A percentile compares a stretch with the other conserved stretches of the same genome.
These are phyloP conservation scores for Rubus idaeus DNA, from an alignment of 306 rosid genomes.

Conservation along the genomic window DNA sequence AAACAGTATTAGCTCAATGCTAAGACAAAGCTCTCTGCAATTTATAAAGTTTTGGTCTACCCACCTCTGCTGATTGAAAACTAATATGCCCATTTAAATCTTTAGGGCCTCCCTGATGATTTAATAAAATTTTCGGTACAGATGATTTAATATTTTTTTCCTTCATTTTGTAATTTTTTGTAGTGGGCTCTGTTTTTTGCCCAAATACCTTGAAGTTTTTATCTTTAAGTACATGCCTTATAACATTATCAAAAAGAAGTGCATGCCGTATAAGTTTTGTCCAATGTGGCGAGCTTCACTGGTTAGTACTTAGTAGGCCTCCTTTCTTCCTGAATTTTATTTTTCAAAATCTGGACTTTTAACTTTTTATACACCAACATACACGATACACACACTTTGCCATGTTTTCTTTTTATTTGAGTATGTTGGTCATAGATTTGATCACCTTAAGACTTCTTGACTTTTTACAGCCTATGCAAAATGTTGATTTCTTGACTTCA, in stretches of 20 bases:
- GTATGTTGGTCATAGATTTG: no score
- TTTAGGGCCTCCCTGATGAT: slow-evolving; percentile 3
- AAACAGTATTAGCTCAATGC: slow-evolving; percentile 27
- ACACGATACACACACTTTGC: no score
- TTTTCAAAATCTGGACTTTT: background rate
- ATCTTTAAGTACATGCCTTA: background rate
- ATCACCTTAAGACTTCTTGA: no score
- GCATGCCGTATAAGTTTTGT: background rate
- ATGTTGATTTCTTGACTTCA: no score
- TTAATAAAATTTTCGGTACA: background rate
- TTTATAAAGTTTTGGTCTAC: slow-evolving; percentile 12
- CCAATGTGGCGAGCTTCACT: background rate
- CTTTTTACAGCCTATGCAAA: no score
- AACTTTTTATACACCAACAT: no score
- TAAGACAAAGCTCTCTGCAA: slow-evolving; percentile 25
- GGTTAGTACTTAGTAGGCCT: background rate
- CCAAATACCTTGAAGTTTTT: background rate
- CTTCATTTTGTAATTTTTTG: background rate
- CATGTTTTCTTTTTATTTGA: no score
- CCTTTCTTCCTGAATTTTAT: background rate
- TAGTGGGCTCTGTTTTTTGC: background rate
- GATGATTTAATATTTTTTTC: background rate
- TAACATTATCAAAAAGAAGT: background rate
- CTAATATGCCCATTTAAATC: background rate
- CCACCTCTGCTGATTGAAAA: background rate